Base-by-base conservation (phyloP, 2,329 filamentous ascomycete species). In the Trichoderma lentiforme region DNA sequence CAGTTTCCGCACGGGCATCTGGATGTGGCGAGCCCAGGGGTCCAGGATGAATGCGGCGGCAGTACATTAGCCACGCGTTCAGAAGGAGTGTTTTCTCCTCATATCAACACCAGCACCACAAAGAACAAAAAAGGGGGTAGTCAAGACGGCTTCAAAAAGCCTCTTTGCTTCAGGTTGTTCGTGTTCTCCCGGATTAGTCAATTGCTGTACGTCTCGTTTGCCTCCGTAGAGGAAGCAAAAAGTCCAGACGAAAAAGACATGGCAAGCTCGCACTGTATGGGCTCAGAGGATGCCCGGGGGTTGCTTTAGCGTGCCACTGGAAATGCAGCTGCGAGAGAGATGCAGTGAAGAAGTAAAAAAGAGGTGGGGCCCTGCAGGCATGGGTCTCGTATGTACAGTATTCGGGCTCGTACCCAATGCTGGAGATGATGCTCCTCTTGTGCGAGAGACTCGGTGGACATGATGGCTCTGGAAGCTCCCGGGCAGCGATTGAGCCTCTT, bases 221-320 rank as follows among this genome's bases (percentile, higher is more conserved):
- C 30, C 51, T 68, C 51, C 34, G 26, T 26, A 14, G 15, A 21
- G 56, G 30, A 9, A 30, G 21, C 47, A 67, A 24, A 34, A 58
- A 34, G 56, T n/a, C 34, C 15, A 28, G 15, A 21, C 32, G 51
- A 30, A 12, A 30, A 36, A 28, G 24, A 57, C 11, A 39, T 24
- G 47, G 2, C 11, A 18, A 6, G 1, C 2, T 47, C 56, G 57
- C 69, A 71, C 69, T 72, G 70, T 68, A 62, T 57, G 70, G 70
- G 15, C 57, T 28, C 63, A 3, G 21, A 58, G 64, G 56, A 30
- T 60, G 62, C n/a, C 34, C 6, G 51, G 69, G 61, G 53, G 62
- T 57, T 34, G 21, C 65, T 71, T 39, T 72, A 72, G 71, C 71
- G 71, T 72, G 71, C 71, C 71, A 72, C 71, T 72, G 70, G 53